Evolutionary conservation across 2,329 filamentous ascomycete species (phyloP).

Genomic region (Didymella pomorum): DNA sequence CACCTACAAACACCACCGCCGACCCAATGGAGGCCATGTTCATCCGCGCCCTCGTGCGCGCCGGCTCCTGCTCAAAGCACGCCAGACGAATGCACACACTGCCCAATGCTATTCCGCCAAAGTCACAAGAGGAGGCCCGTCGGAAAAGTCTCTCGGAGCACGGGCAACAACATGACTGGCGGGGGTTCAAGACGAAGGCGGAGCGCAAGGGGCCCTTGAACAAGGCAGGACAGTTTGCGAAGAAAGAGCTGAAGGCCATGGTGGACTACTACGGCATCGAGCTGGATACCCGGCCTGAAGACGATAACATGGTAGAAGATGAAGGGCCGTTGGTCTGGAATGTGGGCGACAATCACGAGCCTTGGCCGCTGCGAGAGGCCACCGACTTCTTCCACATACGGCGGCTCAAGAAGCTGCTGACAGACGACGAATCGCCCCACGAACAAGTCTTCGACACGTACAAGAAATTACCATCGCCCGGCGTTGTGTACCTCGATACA

Average conservation of each 20-base stretch:
- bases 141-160: neutral
- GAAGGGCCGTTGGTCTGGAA: conserved; percentile 42
- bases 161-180: conserved; percentile 16
- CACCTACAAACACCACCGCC: conserved; percentile 31
- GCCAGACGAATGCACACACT: conserved; percentile 44
- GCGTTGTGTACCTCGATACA: conserved; percentile 60
- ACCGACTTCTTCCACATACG: conserved; percentile 49
- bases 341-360: conserved; percentile 42
- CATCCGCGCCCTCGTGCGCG: conserved; percentile 61
- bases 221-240: conserved; percentile 44
- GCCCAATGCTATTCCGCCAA: conserved; percentile 19
- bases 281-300: conserved; percentile 29
- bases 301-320: conserved; percentile 42
- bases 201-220: conserved; percentile 31
- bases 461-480: conserved; percentile 60
- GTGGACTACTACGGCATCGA: conserved; percentile 57
- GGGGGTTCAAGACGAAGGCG: conserved; percentile 20
- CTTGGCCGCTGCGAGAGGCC: conserved; percentile 43
- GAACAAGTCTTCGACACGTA: conserved; percentile 63
- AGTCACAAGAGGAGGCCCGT: conserved; percentile 3
- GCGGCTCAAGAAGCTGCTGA: conserved; percentile 50
- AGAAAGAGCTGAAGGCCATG: conserved; percentile 57
- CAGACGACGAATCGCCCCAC: conserved; percentile 54
- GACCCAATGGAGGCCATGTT: conserved; percentile 61
- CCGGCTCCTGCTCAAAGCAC: conserved; percentile 61